phyloP scores from a whole-genome alignment of 352 stramenopile species.

The Phytophthora lateralis region DNA sequence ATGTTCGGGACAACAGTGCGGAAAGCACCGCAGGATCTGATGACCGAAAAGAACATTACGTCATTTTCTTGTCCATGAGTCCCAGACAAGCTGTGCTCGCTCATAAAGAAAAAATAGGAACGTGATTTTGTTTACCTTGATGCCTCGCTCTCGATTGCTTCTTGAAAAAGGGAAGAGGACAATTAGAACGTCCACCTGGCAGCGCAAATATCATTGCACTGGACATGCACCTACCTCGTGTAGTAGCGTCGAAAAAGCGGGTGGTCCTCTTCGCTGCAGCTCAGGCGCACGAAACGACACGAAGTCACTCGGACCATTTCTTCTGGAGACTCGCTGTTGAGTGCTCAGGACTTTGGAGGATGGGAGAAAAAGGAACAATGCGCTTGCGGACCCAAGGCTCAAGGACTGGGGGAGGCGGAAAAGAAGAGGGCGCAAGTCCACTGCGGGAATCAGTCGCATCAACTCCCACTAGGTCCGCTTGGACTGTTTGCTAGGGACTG shows the following conservation, averaged over 20 bases:
- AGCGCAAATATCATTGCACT: no score
- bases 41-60: not conserved
- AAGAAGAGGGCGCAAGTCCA: no score
- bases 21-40: slow-evolving; percentile 33
- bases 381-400: no score
- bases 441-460: no score
- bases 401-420: no score
- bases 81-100: not conserved
- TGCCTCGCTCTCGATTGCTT: not conserved
- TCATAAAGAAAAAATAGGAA: no score
- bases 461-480: not conserved
- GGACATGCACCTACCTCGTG: slow-evolving; percentile 19
- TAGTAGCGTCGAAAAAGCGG: slow-evolving; percentile 38
- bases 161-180: not conserved
- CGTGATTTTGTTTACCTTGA: not conserved
- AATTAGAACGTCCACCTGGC: not conserved
- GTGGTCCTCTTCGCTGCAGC: slow-evolving; percentile 33
- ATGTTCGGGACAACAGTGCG: slow-evolving; percentile 41
- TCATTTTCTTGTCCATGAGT: not conserved
- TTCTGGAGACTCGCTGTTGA: no score
- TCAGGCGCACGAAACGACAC: slow-evolving; percentile 34
- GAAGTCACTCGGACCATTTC: slow-evolving; percentile 15
- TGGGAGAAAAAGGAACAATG: no score
- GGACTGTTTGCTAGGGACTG: not conserved
- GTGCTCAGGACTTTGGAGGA: no score